phyloP scores from a whole-genome alignment of 495 filamentous ascomycete genomes.

The Penicillium paradoxum region DNA sequence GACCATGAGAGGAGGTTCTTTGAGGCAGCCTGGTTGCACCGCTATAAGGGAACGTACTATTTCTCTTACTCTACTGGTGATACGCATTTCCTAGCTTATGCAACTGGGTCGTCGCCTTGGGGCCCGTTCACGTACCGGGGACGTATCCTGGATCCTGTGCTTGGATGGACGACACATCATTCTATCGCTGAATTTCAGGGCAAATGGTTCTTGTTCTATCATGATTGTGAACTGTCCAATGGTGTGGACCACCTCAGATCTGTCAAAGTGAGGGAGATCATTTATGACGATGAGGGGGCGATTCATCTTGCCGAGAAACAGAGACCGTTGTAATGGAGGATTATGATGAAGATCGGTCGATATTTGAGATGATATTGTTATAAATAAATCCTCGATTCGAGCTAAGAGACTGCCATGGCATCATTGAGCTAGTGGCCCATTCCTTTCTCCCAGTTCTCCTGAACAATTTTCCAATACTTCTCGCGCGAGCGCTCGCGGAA shows the following conservation, averaged over 20 bases:
- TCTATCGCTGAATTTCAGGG: slow-evolving; percentile 68
- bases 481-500: slow-evolving; percentile 36
- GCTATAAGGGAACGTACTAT: slow-evolving; percentile 61
- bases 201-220: slow-evolving; percentile 68
- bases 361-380: background rate
- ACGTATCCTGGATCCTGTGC: slow-evolving; percentile 65
- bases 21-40: slow-evolving; percentile 73
- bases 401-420: background rate
- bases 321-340: background rate
- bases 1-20: slow-evolving; percentile 74
- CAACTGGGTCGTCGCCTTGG: slow-evolving; percentile 52
- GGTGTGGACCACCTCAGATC: slow-evolving; percentile 62
- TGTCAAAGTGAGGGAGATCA: slow-evolving; percentile 68
- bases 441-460: slow-evolving; percentile 36
- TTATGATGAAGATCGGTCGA: background rate
- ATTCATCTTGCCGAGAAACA: slow-evolving; percentile 34
- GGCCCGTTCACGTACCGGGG: slow-evolving; percentile 69
- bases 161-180: slow-evolving; percentile 77
- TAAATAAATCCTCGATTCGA: background rate
- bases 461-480: slow-evolving; percentile 40
- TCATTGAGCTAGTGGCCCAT: slow-evolving; percentile 30
- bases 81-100: slow-evolving; percentile 66
- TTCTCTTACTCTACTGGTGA: slow-evolving; percentile 74
- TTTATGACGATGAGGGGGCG: slow-evolving; percentile 59
- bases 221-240: slow-evolving; percentile 59